Percentiles rank a stretch among this genome's conserved stretches.
phyloP scores from a whole-genome alignment of 208 protist genomes.

The Wallacemonas rigidus region DNA sequence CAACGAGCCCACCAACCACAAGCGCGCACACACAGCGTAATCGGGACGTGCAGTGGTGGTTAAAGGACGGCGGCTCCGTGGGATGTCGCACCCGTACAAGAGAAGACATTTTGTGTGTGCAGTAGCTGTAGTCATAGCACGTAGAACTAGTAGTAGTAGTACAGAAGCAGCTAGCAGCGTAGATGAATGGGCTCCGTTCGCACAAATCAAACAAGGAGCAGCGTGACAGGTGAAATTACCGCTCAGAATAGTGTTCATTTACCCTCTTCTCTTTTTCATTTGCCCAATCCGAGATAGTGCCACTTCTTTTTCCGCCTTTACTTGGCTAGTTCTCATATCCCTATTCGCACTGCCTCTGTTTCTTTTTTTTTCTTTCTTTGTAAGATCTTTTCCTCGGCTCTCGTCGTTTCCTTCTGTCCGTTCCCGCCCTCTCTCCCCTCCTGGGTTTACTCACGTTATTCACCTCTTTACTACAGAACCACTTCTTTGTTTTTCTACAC shows the following conservation, averaged over 20 bases:
- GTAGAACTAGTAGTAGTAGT: constrained; percentile 5
- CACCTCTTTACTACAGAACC: constrained; percentile 3
- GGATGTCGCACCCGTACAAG: background rate
- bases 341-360: background rate
- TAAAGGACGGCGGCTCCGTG: background rate
- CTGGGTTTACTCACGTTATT: constrained; percentile 16
- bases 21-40: background rate
- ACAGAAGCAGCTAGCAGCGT: no score
- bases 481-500: constrained; percentile 22
- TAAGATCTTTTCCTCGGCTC: background rate
- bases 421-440: background rate
- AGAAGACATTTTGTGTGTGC: background rate
- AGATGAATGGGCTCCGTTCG: no score
- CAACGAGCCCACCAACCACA: background rate
- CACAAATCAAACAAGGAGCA: no score
- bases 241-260: no score
- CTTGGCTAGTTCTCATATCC: background rate
- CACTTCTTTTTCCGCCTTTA: no score
- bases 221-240: no score
- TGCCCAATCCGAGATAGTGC: no score
- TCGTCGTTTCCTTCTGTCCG: background rate
- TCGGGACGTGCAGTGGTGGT: no score
- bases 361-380: constrained; percentile 8
- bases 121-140: background rate
- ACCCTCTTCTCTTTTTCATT: no score